phyloP scores from a whole-genome alignment of 345 rosid species.

The Orychophragmus violaceus region DNA sequence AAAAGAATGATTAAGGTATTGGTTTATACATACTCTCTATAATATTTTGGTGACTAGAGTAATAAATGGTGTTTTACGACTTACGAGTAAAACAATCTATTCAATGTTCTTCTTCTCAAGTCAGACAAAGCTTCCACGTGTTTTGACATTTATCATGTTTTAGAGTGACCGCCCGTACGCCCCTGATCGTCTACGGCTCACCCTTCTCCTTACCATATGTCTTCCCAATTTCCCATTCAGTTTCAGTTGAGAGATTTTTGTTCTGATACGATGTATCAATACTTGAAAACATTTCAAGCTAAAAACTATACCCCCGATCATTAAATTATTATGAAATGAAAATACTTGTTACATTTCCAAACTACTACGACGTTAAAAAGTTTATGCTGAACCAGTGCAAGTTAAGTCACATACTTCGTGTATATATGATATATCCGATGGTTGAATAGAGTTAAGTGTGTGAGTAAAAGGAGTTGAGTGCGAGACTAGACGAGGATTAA shows the following conservation, averaged over 20 bases:
- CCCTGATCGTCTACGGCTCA: neutral
- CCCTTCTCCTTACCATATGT: neutral
- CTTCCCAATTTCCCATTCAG: neutral
- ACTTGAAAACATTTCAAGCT: neutral
- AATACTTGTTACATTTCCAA: neutral
- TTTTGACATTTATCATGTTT: neutral
- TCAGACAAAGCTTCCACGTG: conserved; percentile 20
- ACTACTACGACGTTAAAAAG: neutral
- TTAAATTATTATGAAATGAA: neutral
- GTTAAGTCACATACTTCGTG: neutral
- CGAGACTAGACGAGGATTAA: too few relatives aligned
- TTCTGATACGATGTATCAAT: neutral
- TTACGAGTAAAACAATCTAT: conserved; percentile 9
- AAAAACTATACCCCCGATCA: neutral
- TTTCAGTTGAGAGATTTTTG: neutral
- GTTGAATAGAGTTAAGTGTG: neutral
- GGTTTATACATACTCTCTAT: too few relatives aligned
- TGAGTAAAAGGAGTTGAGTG: conserved; percentile 7
- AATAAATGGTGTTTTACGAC: neutral
- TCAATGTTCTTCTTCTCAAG: conserved; percentile 10
- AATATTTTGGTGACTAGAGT: neutral
- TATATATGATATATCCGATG: neutral
- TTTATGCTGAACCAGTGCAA: neutral
- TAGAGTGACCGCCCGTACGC: neutral
- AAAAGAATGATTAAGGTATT: neutral